Base-by-base conservation (phyloP, 2,329 filamentous ascomycete genomes). In the Diplodia seriata region DNA sequence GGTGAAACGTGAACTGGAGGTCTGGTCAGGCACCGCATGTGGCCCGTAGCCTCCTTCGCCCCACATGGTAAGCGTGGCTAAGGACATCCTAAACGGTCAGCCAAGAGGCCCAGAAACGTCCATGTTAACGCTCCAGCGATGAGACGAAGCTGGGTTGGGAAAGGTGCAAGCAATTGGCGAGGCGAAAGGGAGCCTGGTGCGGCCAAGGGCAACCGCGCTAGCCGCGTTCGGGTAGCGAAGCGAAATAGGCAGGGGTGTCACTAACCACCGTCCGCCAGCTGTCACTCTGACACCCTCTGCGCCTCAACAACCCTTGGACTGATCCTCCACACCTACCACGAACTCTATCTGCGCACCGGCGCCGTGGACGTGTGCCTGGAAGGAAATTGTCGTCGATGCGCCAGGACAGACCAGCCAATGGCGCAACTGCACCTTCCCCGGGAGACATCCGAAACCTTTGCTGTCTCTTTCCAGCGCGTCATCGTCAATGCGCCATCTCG, bases 281-380 rank as follows among this genome's bases (percentile, higher is more conserved):
- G 18, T 51, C 47, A 63, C 29, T 38, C 59, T 63, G 59, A 63
- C 59, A 63, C 59, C 38, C 20, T 43, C 59, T 63, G 47, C 47
- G 59, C 59, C 59, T 51, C 59, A 51, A 26, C 38, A 40, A 36
- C 33, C 57, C 57, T 49, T 49, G 12, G 31, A n/a, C 23, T 29
- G 40, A 43, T 61, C 57, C 20, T 47, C 47, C 43, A 51, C 31
- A n/a, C 43, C 23, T 29, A 38, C 59, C 47, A 47, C 4, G n/a
- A 23, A 29, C 29, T n/a, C 47, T 31, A 50, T 61, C 36, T 43
- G 26, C 36, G 55, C 33, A 11, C 55, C 38, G 12, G 2, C 47
- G 11, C 40, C 2, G 18, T 9, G 31, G 40, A 26, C 23, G 4
- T 9, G 4, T 51, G 29, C 47, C n/a, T 51, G 29, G 36, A 23